These are phyloP conservation scores for Ramalina intermedia DNA, from an alignment of 495 filamentous ascomycete genomes.

Conservation along the genomic window DNA sequence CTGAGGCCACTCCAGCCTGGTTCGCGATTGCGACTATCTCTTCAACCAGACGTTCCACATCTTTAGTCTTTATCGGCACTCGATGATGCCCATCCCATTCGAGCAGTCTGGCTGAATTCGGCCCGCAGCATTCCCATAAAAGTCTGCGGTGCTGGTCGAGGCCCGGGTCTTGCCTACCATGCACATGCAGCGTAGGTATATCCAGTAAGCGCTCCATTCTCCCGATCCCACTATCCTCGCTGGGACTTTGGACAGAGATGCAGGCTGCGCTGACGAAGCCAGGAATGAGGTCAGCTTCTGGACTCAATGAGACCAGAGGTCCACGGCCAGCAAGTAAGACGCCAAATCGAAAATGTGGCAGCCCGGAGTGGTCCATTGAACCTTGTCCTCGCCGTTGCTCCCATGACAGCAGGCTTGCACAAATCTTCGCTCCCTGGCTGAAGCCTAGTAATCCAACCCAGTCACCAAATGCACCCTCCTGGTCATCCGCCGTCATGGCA, in stretches of 20 bases:
- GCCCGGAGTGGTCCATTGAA: too few species aligned
- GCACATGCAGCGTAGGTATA: slow-evolving; percentile 25
- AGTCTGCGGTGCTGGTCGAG: slow-evolving; percentile 14
- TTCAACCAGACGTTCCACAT: slow-evolving; percentile 35
- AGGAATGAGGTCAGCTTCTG: too few species aligned
- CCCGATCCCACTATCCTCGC: too few species aligned
- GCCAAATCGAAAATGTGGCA: too few species aligned
- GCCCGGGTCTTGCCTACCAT: slow-evolving; percentile 1
- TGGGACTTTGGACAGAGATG: too few species aligned
- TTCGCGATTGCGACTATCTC: too few species aligned
- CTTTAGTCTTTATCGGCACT: slow-evolving; percentile 39
- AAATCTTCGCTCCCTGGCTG: slow-evolving; percentile 10
- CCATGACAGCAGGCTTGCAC: slow-evolving; percentile 2
- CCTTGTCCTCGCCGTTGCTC: background rate
- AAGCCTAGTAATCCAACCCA: slow-evolving; percentile 35
- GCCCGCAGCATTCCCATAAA: slow-evolving; percentile 32
- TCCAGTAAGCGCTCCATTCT: background rate
- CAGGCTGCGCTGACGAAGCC: too few species aligned
- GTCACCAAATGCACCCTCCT: slow-evolving; percentile 28
- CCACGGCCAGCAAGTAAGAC: too few species aligned
- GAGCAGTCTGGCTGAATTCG: slow-evolving; percentile 26
- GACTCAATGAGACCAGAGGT: too few species aligned
- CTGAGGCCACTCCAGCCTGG: too few species aligned
- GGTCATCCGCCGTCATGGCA: slow-evolving; percentile 24
- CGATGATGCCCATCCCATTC: slow-evolving; percentile 47